A percentile compares a stretch with the other conserved stretches of the same genome.
Conservation (phyloP, 2,329 filamentous ascomycete genomes). For the Tolypocladium album region DNA sequence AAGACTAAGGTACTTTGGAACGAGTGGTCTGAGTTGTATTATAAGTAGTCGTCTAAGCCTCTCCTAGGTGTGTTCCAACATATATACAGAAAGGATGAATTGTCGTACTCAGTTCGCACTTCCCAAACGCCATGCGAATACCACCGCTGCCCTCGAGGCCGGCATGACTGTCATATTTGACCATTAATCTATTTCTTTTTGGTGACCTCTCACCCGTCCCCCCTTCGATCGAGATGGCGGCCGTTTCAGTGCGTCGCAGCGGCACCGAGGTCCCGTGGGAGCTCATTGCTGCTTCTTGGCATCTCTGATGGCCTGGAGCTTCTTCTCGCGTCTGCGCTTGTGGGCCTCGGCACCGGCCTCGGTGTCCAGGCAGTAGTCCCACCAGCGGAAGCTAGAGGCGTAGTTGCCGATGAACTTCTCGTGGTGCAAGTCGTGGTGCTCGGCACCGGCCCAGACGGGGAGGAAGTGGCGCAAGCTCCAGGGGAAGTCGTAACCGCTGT, state of each 20-base stretch:
- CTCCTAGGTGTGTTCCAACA: conserved; percentile 1
- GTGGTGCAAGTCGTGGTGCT: conserved; percentile 95
- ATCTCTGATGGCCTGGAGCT: conserved; percentile 49
- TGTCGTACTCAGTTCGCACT: conserved; percentile 13
- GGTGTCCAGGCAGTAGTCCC: conserved; percentile 90
- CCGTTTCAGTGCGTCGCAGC: not conserved
- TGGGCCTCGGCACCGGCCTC: conserved; percentile 83
- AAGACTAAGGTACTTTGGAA: not conserved
- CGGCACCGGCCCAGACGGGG: conserved; percentile 94
- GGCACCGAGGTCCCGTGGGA: not conserved
- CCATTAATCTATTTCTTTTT: conserved; percentile 4
- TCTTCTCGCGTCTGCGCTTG: conserved; percentile 72
- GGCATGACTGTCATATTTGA: conserved; percentile 8
- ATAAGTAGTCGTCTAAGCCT: conserved; percentile 4
- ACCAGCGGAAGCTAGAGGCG: conserved; percentile 96
- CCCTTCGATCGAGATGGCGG: not conserved
- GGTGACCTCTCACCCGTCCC: not conserved
- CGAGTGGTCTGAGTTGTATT: conserved; percentile 1
- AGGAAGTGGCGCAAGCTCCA: conserved; percentile 94
- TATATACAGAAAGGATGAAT: conserved; percentile 19
- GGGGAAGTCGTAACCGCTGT: conserved; percentile 97
- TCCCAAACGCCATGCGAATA: conserved; percentile 18
- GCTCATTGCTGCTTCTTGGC: conserved; percentile 57
- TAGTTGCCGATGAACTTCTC: conserved; percentile 99
- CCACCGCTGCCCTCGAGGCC: conserved; percentile 10